Conservation (phyloP, 768 basidiomycete species). For the Suillus paluster region DNA sequence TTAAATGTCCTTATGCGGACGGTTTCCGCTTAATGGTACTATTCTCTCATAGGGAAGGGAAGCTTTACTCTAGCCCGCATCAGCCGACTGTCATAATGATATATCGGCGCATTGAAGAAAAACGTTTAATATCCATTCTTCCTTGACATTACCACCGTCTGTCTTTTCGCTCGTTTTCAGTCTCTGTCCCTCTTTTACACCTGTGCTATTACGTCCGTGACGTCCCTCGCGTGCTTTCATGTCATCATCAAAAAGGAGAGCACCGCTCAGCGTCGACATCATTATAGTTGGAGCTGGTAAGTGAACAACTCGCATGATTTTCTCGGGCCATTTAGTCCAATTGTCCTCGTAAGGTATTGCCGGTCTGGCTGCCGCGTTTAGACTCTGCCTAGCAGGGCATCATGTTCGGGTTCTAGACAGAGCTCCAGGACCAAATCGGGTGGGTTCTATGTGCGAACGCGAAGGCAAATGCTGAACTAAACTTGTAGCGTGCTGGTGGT, state of each 20-base stretch:
- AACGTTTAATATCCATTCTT: slow-evolving; percentile 26
- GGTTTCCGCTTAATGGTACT: not conserved
- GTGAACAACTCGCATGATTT: not conserved
- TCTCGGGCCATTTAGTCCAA: not conserved
- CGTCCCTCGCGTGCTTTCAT: not conserved
- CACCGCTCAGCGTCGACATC: slow-evolving; percentile 32
- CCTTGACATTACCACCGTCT: slow-evolving; percentile 2
- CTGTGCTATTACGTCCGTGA: not conserved
- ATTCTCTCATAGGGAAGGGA: slow-evolving; percentile 5
- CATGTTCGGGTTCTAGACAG: slow-evolving; percentile 60
- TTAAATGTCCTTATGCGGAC: not conserved
- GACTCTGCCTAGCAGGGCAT: slow-evolving; percentile 63
- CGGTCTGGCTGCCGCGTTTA: slow-evolving; percentile 62
- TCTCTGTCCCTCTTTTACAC: slow-evolving; percentile 1
- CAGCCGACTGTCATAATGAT: slow-evolving; percentile 4
- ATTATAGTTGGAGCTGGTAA: slow-evolving; percentile 36
- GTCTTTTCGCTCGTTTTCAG: not conserved
- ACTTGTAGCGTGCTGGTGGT: slow-evolving; percentile 41
- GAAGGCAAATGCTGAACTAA: not conserved
- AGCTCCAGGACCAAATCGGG: slow-evolving; percentile 46
- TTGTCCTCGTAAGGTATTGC: slow-evolving; percentile 40
- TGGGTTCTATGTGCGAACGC: slow-evolving; percentile 20
- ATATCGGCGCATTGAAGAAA: not conserved
- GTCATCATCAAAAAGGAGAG: slow-evolving; percentile 22
- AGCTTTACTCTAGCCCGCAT: not conserved